Base-by-base conservation (phyloP, 352 stramenopile genomes). In the Globisporangium sylvaticum region DNA sequence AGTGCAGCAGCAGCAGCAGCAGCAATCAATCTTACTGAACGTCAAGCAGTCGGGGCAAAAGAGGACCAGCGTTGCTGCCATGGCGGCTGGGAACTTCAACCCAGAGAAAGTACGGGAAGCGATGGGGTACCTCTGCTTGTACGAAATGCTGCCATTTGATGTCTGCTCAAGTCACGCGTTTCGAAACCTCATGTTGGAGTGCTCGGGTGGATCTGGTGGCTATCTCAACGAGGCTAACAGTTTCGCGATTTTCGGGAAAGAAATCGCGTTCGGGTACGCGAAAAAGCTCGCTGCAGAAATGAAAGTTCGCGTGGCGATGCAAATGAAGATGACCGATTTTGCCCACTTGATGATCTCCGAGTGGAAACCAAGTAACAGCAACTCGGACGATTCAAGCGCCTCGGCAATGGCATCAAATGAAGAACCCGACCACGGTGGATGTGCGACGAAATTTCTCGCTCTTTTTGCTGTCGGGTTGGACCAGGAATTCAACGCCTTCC, bases 141-240 rank as follows among this genome's bases (percentile, higher is more conserved):
- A 85, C 39, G 83, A 93, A 48, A 83, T 91, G 75, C 63, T 89
- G 31, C 80, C 84, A 32, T 85, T 93, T 31, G 80, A 91, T 34
- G 61, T 93, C 32, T 90, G 81, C 57, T 75, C 77, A 3, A 90
- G 79, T 57, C 72, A 77, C 10, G 78, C 78, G 24, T 88, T 93
- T 46, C 73, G 77, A 10, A 85, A 77, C 37, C 58, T 93, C 9
- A 70, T 93, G 58, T 55, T 73, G 20, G 81, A 90, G 55, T 91
- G 83, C 56, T 78, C 81, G 6, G 81, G 70, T 14, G 70, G 74
- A n/a, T 8, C 58, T 0, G 65, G 72, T 10, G 68, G 76, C 1
- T 78, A 69, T 15, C 31, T 83, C 10, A 69, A 87, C 15, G 78
- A 87, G 7, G 64, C 73, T 1, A 81, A 77, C 22, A 74, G 65